phyloP scores from a whole-genome alignment of 306 rosid genomes.

The Alnus glutinosa region DNA sequence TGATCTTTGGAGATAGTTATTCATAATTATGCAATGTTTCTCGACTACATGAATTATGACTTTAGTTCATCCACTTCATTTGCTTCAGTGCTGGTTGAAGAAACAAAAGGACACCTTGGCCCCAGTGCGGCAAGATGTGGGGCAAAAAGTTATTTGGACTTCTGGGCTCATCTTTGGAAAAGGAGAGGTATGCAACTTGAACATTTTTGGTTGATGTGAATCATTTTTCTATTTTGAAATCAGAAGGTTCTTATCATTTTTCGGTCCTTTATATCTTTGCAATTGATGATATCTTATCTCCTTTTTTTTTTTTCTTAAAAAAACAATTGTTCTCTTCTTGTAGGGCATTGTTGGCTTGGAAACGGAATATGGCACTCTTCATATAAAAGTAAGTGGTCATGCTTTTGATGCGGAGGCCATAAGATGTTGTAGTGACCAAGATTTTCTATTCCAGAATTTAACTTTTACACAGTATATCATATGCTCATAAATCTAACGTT shows the following conservation, averaged over 20 bases:
- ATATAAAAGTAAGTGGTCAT: conserved; percentile 63
- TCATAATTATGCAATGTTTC: background rate
- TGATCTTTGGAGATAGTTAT: background rate
- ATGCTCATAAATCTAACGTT: background rate
- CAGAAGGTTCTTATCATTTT: background rate
- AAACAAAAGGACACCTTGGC: conserved; percentile 79
- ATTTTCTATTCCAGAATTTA: background rate
- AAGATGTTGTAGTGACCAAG: background rate
- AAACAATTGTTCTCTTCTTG: conserved; percentile 9
- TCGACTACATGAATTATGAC: background rate
- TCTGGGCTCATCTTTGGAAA: conserved; percentile 91
- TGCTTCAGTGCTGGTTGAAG: conserved; percentile 96
- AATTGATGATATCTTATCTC: conserved; percentile 16
- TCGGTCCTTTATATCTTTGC: background rate
- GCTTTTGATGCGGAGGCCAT: background rate
- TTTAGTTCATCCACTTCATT: conserved; percentile 23
- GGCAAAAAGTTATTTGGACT: conserved; percentile 65
- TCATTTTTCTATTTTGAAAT: background rate
- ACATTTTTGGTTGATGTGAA: background rate
- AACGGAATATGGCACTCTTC: conserved; percentile 76
- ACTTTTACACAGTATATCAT: background rate
- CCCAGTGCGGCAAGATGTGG: conserved; percentile 63
- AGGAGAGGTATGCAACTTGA: conserved; percentile 66
- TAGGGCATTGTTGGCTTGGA: conserved; percentile 84
- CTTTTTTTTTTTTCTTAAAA: background rate